A percentile compares a stretch with the other conserved stretches of the same genome.
Conservation (phyloP, 495 filamentous ascomycete genomes). For the Sabuloglossum arenarium region DNA sequence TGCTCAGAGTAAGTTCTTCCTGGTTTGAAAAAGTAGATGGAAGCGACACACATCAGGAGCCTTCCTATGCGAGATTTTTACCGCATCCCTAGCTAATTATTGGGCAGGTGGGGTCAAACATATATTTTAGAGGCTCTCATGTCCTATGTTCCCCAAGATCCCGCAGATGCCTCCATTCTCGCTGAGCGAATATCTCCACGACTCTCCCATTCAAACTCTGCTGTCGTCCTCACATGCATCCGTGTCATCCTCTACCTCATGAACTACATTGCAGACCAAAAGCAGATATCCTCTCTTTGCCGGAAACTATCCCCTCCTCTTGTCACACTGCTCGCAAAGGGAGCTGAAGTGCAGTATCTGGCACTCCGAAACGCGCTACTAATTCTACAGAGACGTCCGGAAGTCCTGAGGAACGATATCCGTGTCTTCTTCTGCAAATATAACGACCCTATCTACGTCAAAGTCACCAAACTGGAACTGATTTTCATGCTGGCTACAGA, state of each 20-base stretch:
- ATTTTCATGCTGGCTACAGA: slow-evolving; percentile 98
- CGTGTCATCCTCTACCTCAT: slow-evolving; percentile 92
- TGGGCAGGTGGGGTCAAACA: slow-evolving; percentile 80
- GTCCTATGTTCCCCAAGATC: slow-evolving; percentile 91
- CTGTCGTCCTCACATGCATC: slow-evolving; percentile 88
- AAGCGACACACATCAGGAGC: not conserved
- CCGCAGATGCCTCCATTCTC: slow-evolving; percentile 64
- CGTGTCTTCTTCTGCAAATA: slow-evolving; percentile 99
- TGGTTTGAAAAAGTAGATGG: not conserved
- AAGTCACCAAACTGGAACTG: slow-evolving; percentile 94
- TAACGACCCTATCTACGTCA: slow-evolving; percentile 98
- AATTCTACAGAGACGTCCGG: slow-evolving; percentile 81
- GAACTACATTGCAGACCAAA: slow-evolving; percentile 95
- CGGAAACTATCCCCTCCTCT: slow-evolving; percentile 88
- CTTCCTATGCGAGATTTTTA: not conserved
- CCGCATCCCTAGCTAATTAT: slow-evolving; percentile 14
- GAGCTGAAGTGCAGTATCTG: slow-evolving; percentile 92
- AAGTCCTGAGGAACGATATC: slow-evolving; percentile 91
- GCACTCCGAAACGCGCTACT: slow-evolving; percentile 85
- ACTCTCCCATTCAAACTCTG: slow-evolving; percentile 86
- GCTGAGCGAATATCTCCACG: slow-evolving; percentile 88
- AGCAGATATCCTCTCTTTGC: slow-evolving; percentile 72
- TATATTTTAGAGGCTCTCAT: slow-evolving; percentile 97
- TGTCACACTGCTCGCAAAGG: slow-evolving; percentile 88
- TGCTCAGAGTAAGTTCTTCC: slow-evolving; percentile 66